phyloP scores from a whole-genome alignment of 768 basidiomycete species.

The Calocybe cyanea region DNA sequence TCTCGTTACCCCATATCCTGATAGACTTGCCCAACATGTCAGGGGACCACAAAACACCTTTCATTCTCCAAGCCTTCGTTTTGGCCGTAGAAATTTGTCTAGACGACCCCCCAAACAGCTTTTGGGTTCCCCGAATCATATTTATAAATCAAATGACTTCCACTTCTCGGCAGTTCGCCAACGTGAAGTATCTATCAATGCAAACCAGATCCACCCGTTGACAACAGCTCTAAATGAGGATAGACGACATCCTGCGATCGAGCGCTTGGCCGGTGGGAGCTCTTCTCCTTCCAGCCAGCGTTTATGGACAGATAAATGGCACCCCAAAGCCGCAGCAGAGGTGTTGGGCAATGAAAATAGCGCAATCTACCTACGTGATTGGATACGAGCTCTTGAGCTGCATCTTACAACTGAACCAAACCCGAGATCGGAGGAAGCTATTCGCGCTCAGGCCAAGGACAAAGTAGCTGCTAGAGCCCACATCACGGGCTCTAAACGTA shows the following conservation, averaged over 20 bases:
- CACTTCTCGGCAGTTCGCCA: not conserved
- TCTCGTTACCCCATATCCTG: constrained; percentile 43
- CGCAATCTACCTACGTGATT: constrained; percentile 70
- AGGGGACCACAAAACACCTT: constrained; percentile 51
- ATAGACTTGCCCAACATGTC: constrained; percentile 52
- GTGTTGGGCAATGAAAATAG: constrained; percentile 75
- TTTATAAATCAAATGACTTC: not conserved
- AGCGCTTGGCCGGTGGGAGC: constrained; percentile 23
- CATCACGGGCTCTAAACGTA: constrained; percentile 48
- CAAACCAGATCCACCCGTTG: constrained; percentile 14
- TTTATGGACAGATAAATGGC: constrained; percentile 74
- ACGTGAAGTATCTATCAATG: constrained; percentile 1
- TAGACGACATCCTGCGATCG: constrained; percentile 47
- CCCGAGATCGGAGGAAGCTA: constrained; percentile 8
- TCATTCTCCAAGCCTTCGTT: constrained; percentile 11
- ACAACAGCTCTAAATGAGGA: constrained; percentile 29
- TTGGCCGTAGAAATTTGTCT: constrained; percentile 5
- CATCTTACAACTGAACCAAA: constrained; percentile 32
- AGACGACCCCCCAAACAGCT: not conserved
- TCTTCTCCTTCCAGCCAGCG: constrained; percentile 30
- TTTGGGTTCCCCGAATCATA: not conserved
- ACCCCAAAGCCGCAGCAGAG: constrained; percentile 67
- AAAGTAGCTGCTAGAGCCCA: constrained; percentile 18
- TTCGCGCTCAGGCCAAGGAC: constrained; percentile 22
- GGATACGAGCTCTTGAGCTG: constrained; percentile 71